phyloP scores from a whole-genome alignment of 768 basidiomycete species.

The Termitomyces sp. region DNA sequence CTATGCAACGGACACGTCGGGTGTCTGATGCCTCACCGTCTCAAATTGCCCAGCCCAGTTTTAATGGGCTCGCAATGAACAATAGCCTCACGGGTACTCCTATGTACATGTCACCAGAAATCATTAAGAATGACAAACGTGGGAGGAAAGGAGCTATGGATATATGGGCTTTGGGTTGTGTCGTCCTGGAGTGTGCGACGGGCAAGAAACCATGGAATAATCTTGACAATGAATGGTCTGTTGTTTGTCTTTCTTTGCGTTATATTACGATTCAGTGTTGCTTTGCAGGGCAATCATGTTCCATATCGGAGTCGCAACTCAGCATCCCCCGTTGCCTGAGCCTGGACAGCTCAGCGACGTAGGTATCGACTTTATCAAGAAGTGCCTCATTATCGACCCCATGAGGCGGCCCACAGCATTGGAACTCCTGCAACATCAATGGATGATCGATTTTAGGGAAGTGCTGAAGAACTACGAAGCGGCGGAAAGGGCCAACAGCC shows the following conservation, averaged over 20 bases:
- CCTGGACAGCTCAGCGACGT: slow-evolving; percentile 80
- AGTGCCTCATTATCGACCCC: slow-evolving; percentile 86
- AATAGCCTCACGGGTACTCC: slow-evolving; percentile 95
- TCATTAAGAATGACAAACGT: slow-evolving; percentile 89
- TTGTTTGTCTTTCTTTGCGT: neutral
- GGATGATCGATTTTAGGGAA: slow-evolving; percentile 83
- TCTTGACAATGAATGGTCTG: slow-evolving; percentile 97
- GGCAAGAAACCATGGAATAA: slow-evolving; percentile 98
- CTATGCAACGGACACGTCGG: slow-evolving; percentile 70
- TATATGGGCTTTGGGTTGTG: slow-evolving; percentile 96
- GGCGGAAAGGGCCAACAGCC: slow-evolving; percentile 46
- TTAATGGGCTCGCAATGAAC: slow-evolving; percentile 50
- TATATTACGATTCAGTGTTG: neutral
- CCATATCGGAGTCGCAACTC: slow-evolving; percentile 94
- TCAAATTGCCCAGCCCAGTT: slow-evolving; percentile 23
- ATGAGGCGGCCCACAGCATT: slow-evolving; percentile 75
- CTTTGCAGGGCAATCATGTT: slow-evolving; percentile 95
- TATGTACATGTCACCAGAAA: slow-evolving; percentile 99
- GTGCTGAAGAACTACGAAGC: slow-evolving; percentile 65
- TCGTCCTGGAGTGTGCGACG: slow-evolving; percentile 94
- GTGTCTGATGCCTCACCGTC: slow-evolving; percentile 32
- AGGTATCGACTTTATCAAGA: slow-evolving; percentile 91
- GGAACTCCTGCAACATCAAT: slow-evolving; percentile 82
- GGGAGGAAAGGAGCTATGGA: slow-evolving; percentile 96
- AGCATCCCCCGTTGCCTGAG: slow-evolving; percentile 94